phyloP scores from a whole-genome alignment of 371 early-diverging fungal genomes.

The Mortierella sp. region DNA sequence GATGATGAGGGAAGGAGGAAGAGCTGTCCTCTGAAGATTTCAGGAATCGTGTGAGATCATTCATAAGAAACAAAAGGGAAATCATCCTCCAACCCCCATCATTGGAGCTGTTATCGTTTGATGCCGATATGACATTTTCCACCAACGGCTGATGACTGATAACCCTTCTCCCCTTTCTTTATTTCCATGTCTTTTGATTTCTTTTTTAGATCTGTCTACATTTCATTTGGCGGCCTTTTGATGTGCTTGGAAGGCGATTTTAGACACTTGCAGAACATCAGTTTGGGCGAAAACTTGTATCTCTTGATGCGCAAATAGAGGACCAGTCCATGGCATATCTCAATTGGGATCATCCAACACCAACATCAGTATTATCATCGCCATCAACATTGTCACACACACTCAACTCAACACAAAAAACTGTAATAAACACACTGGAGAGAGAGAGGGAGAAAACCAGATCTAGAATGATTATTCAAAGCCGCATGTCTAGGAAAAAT shows the following conservation, averaged over 20 bases:
- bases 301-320: conserved; percentile 86
- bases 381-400: neutral
- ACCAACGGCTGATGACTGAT: no score
- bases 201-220: conserved; percentile 75
- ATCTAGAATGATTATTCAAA: neutral
- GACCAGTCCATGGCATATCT: neutral
- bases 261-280: conserved; percentile 82
- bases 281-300: conserved; percentile 88
- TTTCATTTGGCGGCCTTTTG: conserved; percentile 94
- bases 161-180: conserved; percentile 1
- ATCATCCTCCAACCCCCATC: no score
- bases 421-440: conserved; percentile 1
- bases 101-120: no score
- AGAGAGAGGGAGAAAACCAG: neutral
- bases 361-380: neutral
- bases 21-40: no score
- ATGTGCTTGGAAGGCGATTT: conserved; percentile 92
- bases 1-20: no score
- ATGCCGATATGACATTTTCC: no score
- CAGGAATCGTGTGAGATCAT: no score
- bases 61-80: no score
- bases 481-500: no score
- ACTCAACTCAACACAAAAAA: neutral
- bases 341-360: neutral
- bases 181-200: neutral